phyloP scores from a whole-genome alignment of 306 rosid genomes.

The Crotalaria pallida region DNA sequence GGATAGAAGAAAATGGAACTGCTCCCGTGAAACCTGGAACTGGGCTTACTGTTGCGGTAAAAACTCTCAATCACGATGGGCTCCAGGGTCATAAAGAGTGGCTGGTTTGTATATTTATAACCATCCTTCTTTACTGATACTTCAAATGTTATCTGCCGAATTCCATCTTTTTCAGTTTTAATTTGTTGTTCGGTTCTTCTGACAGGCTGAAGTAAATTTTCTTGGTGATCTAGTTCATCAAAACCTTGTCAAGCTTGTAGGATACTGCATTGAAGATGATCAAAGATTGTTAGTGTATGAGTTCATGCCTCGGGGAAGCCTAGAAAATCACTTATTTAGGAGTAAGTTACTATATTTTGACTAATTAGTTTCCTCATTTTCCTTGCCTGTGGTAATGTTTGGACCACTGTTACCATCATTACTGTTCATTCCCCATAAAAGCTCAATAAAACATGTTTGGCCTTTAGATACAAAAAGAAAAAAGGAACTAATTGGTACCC shows the following conservation, averaged over 20 bases:
- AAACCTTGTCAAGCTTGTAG: constrained; percentile 87
- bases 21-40: constrained; percentile 98
- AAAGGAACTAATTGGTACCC: background rate
- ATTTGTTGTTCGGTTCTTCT: constrained; percentile 24
- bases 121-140: background rate
- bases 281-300: constrained; percentile 90
- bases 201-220: constrained; percentile 91
- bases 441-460: background rate
- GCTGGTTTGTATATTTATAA: constrained; percentile 60
- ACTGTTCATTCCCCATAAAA: background rate
- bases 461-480: background rate
- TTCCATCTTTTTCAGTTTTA: background rate
- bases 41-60: constrained; percentile 98
- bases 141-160: background rate
- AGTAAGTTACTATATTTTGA: constrained; percentile 46
- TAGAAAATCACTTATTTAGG: constrained; percentile 94
- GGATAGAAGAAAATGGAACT: constrained; percentile 99
- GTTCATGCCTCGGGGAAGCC: constrained; percentile 98
- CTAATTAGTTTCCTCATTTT: background rate
- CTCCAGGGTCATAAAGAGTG: constrained; percentile 99
- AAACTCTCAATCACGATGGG: constrained; percentile 95
- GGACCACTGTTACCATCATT: no score
- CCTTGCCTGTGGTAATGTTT: constrained; percentile 4
- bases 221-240: constrained; percentile 91
- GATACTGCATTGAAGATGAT: constrained; percentile 96